Evolutionary conservation across 352 stramenopile species (phyloP).

Genomic region (Globisporangium splendens): DNA sequence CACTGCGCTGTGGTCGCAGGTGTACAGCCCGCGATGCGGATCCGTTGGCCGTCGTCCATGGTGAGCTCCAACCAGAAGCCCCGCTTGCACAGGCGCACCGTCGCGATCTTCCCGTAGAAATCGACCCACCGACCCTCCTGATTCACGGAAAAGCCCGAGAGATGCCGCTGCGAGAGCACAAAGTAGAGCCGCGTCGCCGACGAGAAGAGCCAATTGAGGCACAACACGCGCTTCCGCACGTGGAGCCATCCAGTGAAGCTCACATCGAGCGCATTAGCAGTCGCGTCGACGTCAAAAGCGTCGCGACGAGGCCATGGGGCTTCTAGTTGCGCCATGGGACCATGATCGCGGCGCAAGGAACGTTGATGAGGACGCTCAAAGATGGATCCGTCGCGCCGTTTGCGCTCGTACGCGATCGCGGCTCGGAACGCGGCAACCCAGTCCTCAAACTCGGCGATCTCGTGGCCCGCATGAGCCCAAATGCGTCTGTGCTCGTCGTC

Average conservation of each 20-base stretch:
- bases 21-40: conserved; percentile 19
- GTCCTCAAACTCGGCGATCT: conserved; percentile 27
- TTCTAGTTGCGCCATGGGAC: background rate
- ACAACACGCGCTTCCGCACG: conserved; percentile 14
- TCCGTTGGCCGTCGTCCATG: conserved; percentile 15
- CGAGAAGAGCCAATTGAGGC: conserved; percentile 20
- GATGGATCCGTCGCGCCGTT: conserved; percentile 17
- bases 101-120: conserved; percentile 25
- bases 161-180: conserved; percentile 23
- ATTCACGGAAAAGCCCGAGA: conserved; percentile 39
- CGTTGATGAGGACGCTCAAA: conserved; percentile 12
- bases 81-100: conserved; percentile 1
- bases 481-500: conserved; percentile 22
- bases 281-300: background rate
- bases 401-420: conserved; percentile 13
- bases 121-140: conserved; percentile 36
- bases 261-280: conserved; percentile 1
- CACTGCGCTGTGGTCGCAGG: conserved; percentile 7
- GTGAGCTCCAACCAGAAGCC: conserved; percentile 15
- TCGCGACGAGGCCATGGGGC: background rate
- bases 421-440: conserved; percentile 28
- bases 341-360: background rate
- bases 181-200: conserved; percentile 24
- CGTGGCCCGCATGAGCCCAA: conserved; percentile 35
- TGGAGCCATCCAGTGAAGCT: conserved; percentile 30